Evolutionary conservation across 2,329 filamentous ascomycete genomes (phyloP), one percentile per base, ranked within the genome.

Genomic region (Calonectria fujianensis): DNA sequence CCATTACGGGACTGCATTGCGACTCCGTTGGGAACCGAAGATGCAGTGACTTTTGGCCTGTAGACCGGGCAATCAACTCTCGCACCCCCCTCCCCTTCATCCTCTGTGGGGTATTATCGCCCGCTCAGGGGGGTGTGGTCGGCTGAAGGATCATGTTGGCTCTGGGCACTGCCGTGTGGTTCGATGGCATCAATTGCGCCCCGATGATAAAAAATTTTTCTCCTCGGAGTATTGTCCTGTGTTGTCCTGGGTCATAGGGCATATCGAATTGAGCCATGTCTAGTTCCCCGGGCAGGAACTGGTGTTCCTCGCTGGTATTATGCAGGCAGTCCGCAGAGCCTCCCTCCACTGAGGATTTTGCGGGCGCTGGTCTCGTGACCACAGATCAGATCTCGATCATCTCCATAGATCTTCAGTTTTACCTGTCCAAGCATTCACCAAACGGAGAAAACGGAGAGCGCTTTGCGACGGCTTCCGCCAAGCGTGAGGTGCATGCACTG

Each of bases 401-500:
- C 35, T 63, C 18, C 35, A 63, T 27, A 61, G 57, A 63, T 63
- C 57, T 63, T 63, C 57, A 41, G 35, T 27, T 39, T 63, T 45
- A n/a, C 27, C 37, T 11, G 39, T 73, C 64, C 51, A 45, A 74
- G 35, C 39, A 48, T 54, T 59, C 65, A 11, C 13, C 50, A 48
- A 45, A 45, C 41, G 41, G 41, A 45, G 41, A 45, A 59, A 65
- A 50, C 39, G 69, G 67, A 57, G 70, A 78, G 27, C 73, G 32
- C 71, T 45, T 69, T 77, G 72, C 57, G 61, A 68, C 69, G 54
- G 75, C 69, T 37, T 48, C 63, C 41, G 75, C 75, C 77, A 80
- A 77, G 76, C 41, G 72, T 63, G 70, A 75, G 79, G 65, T 80
- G 79, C 79, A 78, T 74, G 77, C 79, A 80, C 79, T 80, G 79